phyloP scores from a whole-genome alignment of 768 basidiomycete genomes.

The Serendipita sp. region DNA sequence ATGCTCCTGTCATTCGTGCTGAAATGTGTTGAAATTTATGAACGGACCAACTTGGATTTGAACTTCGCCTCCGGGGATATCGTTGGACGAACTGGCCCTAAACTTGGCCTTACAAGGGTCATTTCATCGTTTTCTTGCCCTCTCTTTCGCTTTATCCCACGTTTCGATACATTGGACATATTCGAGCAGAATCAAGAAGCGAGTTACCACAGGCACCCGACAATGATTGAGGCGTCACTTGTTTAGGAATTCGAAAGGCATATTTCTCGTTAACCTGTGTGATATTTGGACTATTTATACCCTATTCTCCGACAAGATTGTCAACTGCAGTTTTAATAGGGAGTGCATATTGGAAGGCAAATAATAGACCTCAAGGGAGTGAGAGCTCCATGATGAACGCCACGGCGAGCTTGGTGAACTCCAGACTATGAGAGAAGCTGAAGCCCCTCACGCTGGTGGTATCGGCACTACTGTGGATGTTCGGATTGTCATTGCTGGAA shows the following conservation, averaged over 20 bases:
- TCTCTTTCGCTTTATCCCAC: background rate
- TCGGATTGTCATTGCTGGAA: background rate
- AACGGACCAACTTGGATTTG: background rate
- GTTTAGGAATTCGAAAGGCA: too few relatives aligned
- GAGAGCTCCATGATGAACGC: constrained; percentile 42
- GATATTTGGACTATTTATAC: too few relatives aligned
- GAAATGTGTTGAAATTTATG: background rate
- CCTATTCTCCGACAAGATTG: too few relatives aligned
- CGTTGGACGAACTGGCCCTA: background rate
- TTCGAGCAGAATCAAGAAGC: background rate
- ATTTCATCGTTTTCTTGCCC: background rate
- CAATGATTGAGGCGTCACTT: too few relatives aligned
- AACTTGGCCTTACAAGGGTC: background rate
- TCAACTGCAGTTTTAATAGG: too few relatives aligned
- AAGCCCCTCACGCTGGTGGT: constrained; percentile 24
- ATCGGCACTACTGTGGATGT: constrained; percentile 10
- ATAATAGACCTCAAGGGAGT: background rate
- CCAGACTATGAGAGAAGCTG: constrained; percentile 32
- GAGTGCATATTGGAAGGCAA: too few relatives aligned
- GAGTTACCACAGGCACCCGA: too few relatives aligned
- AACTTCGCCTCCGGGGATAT: background rate
- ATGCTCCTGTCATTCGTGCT: background rate
- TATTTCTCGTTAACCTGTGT: too few relatives aligned
- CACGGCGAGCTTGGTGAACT: constrained; percentile 45
- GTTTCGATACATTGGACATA: background rate